Evolutionary conservation across 2,329 filamentous ascomycete species (phyloP), one percentile per base, ranked within the genome.

Genomic region (Colletotrichum cuscutae): DNA sequence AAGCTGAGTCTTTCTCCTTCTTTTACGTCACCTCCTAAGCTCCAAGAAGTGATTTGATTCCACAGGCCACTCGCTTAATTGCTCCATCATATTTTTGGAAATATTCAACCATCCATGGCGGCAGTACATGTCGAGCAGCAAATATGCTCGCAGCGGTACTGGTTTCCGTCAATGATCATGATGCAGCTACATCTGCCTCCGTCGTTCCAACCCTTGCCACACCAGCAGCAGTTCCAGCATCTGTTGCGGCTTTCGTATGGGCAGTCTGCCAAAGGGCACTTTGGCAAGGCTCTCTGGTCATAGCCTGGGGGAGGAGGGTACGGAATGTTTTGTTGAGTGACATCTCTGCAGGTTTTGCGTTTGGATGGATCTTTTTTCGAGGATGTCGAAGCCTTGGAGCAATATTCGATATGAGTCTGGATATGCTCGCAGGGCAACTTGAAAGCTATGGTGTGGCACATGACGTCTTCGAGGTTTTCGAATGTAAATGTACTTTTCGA

Each of bases 141-240:
- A 52, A 89, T 86, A 75, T 89, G 87, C 78, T 88, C 86, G 76
- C 87, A 89, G 67, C 82, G 84, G 70, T 86, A 86, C 74, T 84
- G 79, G 68, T 82, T 84, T 22, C 86, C 85, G 54, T 88, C 85
- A 60, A 86, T 83, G 67, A 88, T 84, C 87, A 89, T 88, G 77
- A 87, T 80, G 77, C 86, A 87, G 75, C 83, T 83, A 79, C 87
- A 89, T 30, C 86, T 83, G 5, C 86, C 87, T 30, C 80, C 79
- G 57, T 82, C 82, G 76, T 89, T 89, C 82, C 85, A 85, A n/a
- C 81, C 81, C 76, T 88, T 88, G 32, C 87, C 87, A 71, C 87
- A 89, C 86, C 86, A 89, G 78, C 87, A 89, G 79, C 87, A 89
- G 78, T 87, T 87, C 87, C 87, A 89, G 74, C 79, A 83, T 37